phyloP scores from a whole-genome alignment of 768 basidiomycete species.

The Rhizopogon vesiculosus region DNA sequence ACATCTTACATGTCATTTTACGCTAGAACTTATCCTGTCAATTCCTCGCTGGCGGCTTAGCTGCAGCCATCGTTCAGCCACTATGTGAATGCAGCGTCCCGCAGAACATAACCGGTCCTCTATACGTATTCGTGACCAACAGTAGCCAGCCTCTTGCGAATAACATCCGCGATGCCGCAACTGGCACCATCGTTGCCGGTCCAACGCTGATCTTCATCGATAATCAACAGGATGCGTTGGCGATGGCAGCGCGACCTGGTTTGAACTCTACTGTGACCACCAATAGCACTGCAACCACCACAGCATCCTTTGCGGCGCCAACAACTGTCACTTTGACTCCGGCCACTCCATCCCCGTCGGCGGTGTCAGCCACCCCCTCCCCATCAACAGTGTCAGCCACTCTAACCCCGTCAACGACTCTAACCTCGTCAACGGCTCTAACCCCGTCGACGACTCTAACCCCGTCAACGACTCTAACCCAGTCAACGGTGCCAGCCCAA shows the following conservation, averaged over 20 bases:
- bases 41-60: slow-evolving; percentile 63
- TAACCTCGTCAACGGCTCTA: too few species aligned
- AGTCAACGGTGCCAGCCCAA: too few species aligned
- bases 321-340: not conserved
- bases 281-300: not conserved
- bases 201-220: slow-evolving; percentile 69
- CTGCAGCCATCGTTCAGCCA: slow-evolving; percentile 54
- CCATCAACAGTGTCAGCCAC: too few species aligned
- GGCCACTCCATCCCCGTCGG: slow-evolving; percentile 20
- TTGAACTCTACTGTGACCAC: slow-evolving; percentile 1
- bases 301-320: slow-evolving; percentile 1
- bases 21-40: slow-evolving; percentile 61
- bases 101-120: slow-evolving; percentile 63
- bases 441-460: too few species aligned
- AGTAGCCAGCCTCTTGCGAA: slow-evolving; percentile 58
- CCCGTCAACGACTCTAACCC: too few species aligned
- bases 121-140: slow-evolving; percentile 67
- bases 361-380: slow-evolving; percentile 6
- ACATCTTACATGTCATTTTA: slow-evolving; percentile 6
- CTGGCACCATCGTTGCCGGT: slow-evolving; percentile 47
- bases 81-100: slow-evolving; percentile 62
- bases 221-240: slow-evolving; percentile 47
- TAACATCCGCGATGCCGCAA: slow-evolving; percentile 37
- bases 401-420: too few species aligned
- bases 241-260: slow-evolving; percentile 37